These are phyloP conservation scores for Coemansia sp. DNA, from an alignment of 192 early-diverging fungal genomes.

Conservation along the genomic window DNA sequence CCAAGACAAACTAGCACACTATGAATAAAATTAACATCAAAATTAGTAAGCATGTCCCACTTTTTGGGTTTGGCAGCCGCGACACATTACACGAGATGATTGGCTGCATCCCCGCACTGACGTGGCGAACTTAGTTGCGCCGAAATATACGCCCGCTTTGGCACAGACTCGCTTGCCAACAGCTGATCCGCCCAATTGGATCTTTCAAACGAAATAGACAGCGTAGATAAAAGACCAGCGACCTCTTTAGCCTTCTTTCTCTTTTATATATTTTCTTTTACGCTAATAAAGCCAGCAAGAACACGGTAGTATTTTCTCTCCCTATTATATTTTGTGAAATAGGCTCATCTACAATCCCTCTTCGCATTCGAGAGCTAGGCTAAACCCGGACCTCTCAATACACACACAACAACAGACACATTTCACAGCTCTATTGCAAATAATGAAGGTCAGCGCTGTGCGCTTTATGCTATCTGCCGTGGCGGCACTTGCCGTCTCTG, in stretches of 20 bases:
- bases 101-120: conserved; percentile 26
- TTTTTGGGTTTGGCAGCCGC: neutral
- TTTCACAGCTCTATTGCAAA: neutral
- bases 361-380: neutral
- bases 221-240: neutral
- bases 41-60: neutral
- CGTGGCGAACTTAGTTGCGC: conserved; percentile 17
- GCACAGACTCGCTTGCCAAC: neutral
- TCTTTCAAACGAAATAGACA: neutral
- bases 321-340: neutral
- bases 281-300: neutral
- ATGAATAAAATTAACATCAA: neutral
- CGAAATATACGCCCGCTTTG: neutral
- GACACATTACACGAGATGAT: conserved; percentile 3
- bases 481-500: conserved; percentile 40
- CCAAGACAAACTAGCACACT: conserved; percentile 42
- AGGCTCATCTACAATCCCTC: neutral
- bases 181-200: neutral
- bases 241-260: neutral
- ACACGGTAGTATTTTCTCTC: neutral
- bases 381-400: conserved; percentile 3
- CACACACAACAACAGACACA: neutral
- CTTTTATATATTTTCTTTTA: neutral
- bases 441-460: conserved; percentile 36
- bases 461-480: conserved; percentile 48